A percentile compares a stretch with the other conserved stretches of the same genome.
These are phyloP conservation scores for Lentinula boryana DNA, from an alignment of 768 basidiomycete species.

Conservation along the genomic window DNA sequence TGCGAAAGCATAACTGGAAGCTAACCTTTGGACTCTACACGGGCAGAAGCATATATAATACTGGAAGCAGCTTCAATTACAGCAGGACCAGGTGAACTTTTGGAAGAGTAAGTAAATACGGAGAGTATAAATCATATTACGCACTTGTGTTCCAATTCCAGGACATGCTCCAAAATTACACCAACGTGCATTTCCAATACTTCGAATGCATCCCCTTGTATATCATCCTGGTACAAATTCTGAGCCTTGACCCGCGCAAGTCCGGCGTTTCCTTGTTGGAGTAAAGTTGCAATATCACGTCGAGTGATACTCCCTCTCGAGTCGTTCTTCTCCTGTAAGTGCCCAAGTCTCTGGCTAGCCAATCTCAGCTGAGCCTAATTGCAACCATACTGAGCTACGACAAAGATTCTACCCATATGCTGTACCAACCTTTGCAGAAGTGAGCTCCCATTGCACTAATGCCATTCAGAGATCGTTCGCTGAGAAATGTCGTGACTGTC, in stretches of 20 bases:
- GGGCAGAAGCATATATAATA: constrained; percentile 57
- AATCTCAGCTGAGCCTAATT: constrained; percentile 56
- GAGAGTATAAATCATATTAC: constrained; percentile 13
- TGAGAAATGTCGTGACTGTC: constrained; percentile 9
- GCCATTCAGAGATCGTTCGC: constrained; percentile 7
- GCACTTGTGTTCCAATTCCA: constrained; percentile 48
- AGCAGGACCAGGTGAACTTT: constrained; percentile 39
- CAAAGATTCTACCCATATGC: not conserved
- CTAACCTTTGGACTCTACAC: constrained; percentile 53
- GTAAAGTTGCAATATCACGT: constrained; percentile 60
- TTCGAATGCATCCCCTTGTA: constrained; percentile 55
- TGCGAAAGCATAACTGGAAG: not conserved
- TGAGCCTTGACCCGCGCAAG: constrained; percentile 72
- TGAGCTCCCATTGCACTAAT: constrained; percentile 24
- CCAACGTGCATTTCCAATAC: constrained; percentile 62
- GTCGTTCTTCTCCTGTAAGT: constrained; percentile 66
- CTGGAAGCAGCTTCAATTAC: constrained; percentile 65
- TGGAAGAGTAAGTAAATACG: not conserved
- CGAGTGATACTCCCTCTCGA: constrained; percentile 56
- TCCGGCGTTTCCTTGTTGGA: constrained; percentile 54
- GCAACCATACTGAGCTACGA: constrained; percentile 1
- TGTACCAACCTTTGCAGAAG: constrained; percentile 27
- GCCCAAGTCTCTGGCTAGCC: constrained; percentile 60
- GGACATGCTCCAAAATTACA: constrained; percentile 50
- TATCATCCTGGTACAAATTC: constrained; percentile 58